A percentile compares a stretch with the other conserved stretches of the same genome.
Conservation (phyloP, 306 rosid genomes). For the Inga oerstediana region DNA sequence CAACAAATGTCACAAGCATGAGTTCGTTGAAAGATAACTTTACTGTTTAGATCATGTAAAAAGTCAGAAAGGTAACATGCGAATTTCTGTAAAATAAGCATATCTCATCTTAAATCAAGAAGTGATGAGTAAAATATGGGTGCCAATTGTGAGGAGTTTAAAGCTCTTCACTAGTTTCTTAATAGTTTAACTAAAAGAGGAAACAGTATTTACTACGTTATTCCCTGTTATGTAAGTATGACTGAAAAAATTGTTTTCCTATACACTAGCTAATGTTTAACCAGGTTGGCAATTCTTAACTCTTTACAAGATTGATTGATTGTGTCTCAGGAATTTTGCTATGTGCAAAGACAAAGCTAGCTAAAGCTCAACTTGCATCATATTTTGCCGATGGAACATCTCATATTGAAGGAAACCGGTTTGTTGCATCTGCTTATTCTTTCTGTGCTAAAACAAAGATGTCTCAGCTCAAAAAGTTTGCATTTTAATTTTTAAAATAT, state of each 20-base stretch:
- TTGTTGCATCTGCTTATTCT: constrained; percentile 18
- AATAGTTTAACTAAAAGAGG: constrained; percentile 18
- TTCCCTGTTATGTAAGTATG: constrained; percentile 2
- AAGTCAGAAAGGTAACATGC: not conserved
- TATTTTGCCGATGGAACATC: constrained; percentile 90
- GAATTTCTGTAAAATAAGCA: constrained; percentile 11
- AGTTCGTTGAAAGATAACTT: not conserved
- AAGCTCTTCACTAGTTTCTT: constrained; percentile 5
- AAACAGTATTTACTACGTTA: constrained; percentile 4
- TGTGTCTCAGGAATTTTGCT: constrained; percentile 66
- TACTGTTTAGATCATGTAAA: not conserved
- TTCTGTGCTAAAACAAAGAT: not conserved
- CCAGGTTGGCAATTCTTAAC: constrained; percentile 16
- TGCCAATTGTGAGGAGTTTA: not conserved
- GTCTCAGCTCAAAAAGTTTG: not conserved
- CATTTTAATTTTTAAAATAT: not conserved
- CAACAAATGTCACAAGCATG: not conserved
- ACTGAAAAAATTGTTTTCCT: not conserved
- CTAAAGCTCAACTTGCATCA: constrained; percentile 72
- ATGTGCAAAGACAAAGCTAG: constrained; percentile 88
- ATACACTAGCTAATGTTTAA: constrained; percentile 14
- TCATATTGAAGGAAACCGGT: constrained; percentile 64
- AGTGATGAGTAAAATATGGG: constrained; percentile 9
- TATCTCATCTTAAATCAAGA: not conserved
- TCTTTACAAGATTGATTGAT: constrained; percentile 30